A percentile compares a stretch with the other conserved stretches of the same genome.
Evolutionary conservation across 129 eudicot species (phyloP).

Genomic region (Gnaphalium uliginosum): DNA sequence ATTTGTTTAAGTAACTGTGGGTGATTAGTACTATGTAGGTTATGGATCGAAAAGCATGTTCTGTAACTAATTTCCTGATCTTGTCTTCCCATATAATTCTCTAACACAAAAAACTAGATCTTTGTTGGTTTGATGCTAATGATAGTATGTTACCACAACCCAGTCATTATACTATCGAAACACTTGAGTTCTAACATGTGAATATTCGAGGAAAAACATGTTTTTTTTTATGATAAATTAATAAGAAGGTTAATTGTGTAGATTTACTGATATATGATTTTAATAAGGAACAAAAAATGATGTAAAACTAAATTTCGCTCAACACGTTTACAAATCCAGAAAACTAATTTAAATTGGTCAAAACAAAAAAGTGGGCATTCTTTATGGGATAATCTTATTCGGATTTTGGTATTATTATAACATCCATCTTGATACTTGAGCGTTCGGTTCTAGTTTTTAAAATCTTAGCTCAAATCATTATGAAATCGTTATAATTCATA

Average conservation of each 20-base stretch:
- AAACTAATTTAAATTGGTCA: no score
- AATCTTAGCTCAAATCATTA: neutral
- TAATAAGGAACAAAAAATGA: neutral
- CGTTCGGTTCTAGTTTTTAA: neutral
- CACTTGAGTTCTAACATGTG: neutral
- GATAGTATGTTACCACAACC: no score
- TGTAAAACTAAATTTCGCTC: no score
- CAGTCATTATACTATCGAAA: neutral
- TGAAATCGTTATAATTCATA: neutral
- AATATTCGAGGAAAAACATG: conserved; percentile 1
- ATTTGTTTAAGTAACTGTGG: conserved; percentile 6
- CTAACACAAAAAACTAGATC: neutral
- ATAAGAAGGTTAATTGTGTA: neutral
- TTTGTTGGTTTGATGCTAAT: conserved; percentile 11
- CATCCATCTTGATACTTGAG: no score
- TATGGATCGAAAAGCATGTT: conserved; percentile 3
- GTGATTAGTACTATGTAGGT: neutral
- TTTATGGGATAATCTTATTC: no score
- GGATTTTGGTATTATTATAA: no score
- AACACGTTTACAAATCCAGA: no score
- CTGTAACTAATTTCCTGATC: neutral
- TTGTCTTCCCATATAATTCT: neutral
- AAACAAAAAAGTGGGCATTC: no score
- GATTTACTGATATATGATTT: neutral
- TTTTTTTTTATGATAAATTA: neutral